A percentile compares a stretch with the other conserved stretches of the same genome.
These are phyloP conservation scores for Anacardium occidentale DNA, from an alignment of 345 rosid genomes.

Conservation along the genomic window DNA sequence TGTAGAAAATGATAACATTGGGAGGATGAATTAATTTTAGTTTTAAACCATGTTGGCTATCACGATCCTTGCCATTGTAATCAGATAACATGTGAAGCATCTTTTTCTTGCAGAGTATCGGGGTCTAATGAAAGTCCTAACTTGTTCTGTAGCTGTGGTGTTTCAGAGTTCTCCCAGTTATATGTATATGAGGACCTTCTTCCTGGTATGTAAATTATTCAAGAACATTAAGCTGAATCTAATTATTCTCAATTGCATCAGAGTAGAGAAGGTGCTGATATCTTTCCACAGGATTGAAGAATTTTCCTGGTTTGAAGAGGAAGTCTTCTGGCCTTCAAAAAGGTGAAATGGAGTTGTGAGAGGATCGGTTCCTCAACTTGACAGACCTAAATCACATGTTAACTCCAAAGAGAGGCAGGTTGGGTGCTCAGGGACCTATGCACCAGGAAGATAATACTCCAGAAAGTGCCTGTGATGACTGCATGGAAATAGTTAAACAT, in stretches of 20 bases:
- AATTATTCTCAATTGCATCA: neutral
- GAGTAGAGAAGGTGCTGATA: neutral
- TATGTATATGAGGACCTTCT: conserved; percentile 51
- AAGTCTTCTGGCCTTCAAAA: conserved; percentile 40
- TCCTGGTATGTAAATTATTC: conserved; percentile 47
- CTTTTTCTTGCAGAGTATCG: conserved; percentile 40
- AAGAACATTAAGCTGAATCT: neutral
- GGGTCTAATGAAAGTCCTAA: conserved; percentile 49
- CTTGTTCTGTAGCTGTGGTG: conserved; percentile 56
- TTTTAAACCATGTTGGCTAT: neutral
- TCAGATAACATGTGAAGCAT: neutral
- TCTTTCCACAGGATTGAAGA: conserved; percentile 58
- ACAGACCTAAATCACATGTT: conserved; percentile 18
- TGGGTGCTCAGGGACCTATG: conserved; percentile 11
- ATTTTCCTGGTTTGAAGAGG: conserved; percentile 76
- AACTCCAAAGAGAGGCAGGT: conserved; percentile 49
- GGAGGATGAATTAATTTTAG: too few species aligned
- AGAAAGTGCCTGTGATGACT: conserved; percentile 30
- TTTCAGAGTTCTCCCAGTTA: conserved; percentile 52
- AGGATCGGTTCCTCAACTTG: conserved; percentile 20
- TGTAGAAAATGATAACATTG: neutral
- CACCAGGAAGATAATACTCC: conserved; percentile 27
- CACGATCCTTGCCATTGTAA: neutral
- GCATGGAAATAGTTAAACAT: conserved; percentile 47
- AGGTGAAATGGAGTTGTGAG: conserved; percentile 38